Evolutionary conservation across 2,329 filamentous ascomycete species (phyloP), one percentile per base, ranked within the genome.

Genomic region (Dactylellina haptotyla): DNA sequence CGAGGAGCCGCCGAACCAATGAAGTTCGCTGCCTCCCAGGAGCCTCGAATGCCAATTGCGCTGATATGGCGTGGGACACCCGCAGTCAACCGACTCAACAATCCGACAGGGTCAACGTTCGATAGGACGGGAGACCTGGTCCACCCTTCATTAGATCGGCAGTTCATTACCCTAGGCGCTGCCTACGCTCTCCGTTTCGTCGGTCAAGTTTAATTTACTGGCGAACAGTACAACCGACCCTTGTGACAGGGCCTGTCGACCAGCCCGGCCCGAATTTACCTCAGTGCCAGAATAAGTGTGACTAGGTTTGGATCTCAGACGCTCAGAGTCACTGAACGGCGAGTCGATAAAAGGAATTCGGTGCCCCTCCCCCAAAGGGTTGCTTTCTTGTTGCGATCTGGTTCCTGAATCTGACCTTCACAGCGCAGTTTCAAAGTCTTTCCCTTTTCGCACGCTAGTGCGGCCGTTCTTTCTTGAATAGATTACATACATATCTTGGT

Each of bases 321-420:
- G 48, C 46, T 61, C 37, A 16, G 14, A 48, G 61, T 65, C 28
- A 34, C 10, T 61, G 50, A 45, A 28, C 20, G 63, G 25, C 37
- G 32, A 51, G 59, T 62, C 16, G 69, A 73, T 73, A 73, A 66
- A 73, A 66, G 69, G 69, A 73, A 73, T 66, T 66, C 69, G 61
- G 43, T 54, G 41, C 69, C 69, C 69, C 69, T 62, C 69, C 39
- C 59, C 59, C 46, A 62, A 66, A 59, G 61, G 69, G 54, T 48
- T 56, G 41, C 56, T 65, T 62, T 57, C 48, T 61, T 66, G 61
- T 62, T 73, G 56, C 69, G 69, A 66, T 73, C 61, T 59, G 61
- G 59, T 65, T 73, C 54, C 61, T 65, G 67, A 64, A 48, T 61
- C 50, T 46, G 53, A 41, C 45, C 56, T 66, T 57, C 34, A 46